Evolutionary conservation across 1,284 basidiomycete genomes (phyloP).

Genomic region (Inonotus obliquus): DNA sequence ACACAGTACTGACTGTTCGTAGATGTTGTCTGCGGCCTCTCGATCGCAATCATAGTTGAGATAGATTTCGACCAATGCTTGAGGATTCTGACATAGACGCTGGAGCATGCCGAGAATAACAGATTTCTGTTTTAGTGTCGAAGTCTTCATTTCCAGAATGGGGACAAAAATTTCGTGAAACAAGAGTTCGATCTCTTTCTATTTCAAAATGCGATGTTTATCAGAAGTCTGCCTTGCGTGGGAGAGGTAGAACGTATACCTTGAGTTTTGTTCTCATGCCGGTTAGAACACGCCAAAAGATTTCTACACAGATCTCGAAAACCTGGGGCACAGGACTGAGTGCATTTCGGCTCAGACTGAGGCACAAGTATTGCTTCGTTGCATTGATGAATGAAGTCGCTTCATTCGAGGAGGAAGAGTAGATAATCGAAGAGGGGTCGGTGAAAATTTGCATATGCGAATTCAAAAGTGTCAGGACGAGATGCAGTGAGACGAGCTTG

Average conservation of each 20-base stretch:
- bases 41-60: conserved; percentile 98
- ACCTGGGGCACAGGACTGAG: conserved; percentile 95
- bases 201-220: conserved; percentile 16
- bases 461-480: conserved; percentile 89
- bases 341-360: conserved; percentile 92
- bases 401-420: conserved; percentile 82
- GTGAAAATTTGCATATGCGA: conserved; percentile 88
- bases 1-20: conserved; percentile 76
- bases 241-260: conserved; percentile 36
- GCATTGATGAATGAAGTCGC: conserved; percentile 88
- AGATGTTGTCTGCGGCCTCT: conserved; percentile 90
- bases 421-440: conserved; percentile 81
- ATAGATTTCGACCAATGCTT: conserved; percentile 94
- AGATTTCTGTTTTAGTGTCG: conserved; percentile 92
- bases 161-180: conserved; percentile 99
- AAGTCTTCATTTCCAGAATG: conserved; percentile 97
- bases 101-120: conserved; percentile 85
- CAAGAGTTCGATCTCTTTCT: conserved; percentile 99
- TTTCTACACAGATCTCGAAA: conserved; percentile 97
- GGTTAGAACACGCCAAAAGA: conserved; percentile 94
- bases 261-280: conserved; percentile 96
- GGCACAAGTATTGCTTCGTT: conserved; percentile 91
- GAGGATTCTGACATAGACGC: conserved; percentile 88
- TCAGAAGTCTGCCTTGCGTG: background rate
- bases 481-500: conserved; percentile 88